A percentile compares a stretch with the other conserved stretches of the same genome.
Evolutionary conservation across 2,329 filamentous ascomycete genomes (phyloP).

Genomic region (Pseudogymnoascus sp.): DNA sequence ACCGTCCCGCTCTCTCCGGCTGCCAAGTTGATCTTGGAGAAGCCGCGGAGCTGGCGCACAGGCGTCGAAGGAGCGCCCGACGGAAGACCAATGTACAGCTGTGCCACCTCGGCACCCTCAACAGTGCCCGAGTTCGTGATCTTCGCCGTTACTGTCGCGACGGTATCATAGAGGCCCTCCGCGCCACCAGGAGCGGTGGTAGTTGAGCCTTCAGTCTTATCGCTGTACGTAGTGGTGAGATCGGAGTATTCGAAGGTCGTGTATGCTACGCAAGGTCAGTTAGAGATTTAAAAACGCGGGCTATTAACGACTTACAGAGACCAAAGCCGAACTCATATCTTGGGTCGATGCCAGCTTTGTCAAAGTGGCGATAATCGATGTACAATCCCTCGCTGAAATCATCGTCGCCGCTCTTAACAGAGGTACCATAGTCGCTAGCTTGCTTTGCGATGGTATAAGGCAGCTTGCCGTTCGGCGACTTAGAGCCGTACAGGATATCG

Average conservation of each 20-base stretch:
- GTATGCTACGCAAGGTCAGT: constrained; percentile 33
- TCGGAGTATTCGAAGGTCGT: constrained; percentile 42
- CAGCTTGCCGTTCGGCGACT: constrained; percentile 42
- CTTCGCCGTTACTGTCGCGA: constrained; percentile 52
- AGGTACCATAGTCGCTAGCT: constrained; percentile 41
- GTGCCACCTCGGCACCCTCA: constrained; percentile 46
- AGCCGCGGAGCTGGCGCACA: constrained; percentile 56
- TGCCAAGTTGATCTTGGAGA: constrained; percentile 49
- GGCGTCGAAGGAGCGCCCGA: constrained; percentile 40
- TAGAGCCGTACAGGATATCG: constrained; percentile 54
- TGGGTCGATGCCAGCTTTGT: constrained; percentile 34
- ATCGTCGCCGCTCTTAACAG: constrained; percentile 30
- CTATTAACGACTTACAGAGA: constrained; percentile 31
- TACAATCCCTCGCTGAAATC: constrained; percentile 38
- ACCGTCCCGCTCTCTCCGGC: constrained; percentile 38
- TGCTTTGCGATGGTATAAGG: constrained; percentile 57
- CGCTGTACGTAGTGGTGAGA: constrained; percentile 14
- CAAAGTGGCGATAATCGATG: constrained; percentile 50
- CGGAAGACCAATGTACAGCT: constrained; percentile 36
- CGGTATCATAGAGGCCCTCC: constrained; percentile 55
- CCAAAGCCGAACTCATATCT: constrained; percentile 42
- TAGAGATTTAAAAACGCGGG: not conserved
- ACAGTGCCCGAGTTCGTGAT: constrained; percentile 58
- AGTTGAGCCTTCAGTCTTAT: not conserved
- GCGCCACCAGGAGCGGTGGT: constrained; percentile 40